Evolutionary conservation across 140 eudicot species (phyloP).

Genomic region (Anethum foeniculum): DNA sequence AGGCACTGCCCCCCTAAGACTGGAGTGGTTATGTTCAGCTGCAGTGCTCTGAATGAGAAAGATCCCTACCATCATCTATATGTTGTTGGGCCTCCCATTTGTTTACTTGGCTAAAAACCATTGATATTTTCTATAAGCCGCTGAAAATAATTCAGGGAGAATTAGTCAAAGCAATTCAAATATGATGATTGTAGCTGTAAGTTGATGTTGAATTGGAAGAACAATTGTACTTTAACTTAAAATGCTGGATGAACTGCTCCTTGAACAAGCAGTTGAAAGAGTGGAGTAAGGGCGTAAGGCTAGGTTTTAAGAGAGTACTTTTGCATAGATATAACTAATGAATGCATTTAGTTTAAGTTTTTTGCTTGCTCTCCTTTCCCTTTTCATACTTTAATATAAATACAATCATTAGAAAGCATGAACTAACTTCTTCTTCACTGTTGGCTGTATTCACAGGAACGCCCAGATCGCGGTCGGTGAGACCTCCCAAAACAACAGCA

Average conservation of each 20-base stretch:
- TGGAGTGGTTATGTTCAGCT: background rate
- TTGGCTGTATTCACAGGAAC: slow-evolving; percentile 26
- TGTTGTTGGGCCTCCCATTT: too few species aligned
- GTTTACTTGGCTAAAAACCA: too few species aligned
- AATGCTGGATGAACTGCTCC: background rate
- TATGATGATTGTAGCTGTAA: background rate
- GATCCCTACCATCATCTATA: too few species aligned
- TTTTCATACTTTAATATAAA: background rate
- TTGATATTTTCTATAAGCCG: background rate
- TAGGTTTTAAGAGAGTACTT: background rate
- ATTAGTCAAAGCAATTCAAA: background rate
- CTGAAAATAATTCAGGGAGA: background rate
- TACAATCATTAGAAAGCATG: background rate
- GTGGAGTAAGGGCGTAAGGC: background rate
- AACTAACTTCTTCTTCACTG: background rate
- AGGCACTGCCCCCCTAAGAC: background rate
- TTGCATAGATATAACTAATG: background rate
- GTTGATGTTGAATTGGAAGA: background rate
- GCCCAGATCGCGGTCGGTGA: slow-evolving; percentile 26
- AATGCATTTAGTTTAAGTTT: background rate
- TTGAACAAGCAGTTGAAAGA: background rate
- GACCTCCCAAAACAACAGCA: slow-evolving; percentile 30
- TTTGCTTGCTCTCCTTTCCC: background rate
- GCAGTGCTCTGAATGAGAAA: too few species aligned
- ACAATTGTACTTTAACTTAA: background rate